Base-by-base conservation (phyloP, 192 early-diverging fungal species). In the Coemansia sp. region DNA sequence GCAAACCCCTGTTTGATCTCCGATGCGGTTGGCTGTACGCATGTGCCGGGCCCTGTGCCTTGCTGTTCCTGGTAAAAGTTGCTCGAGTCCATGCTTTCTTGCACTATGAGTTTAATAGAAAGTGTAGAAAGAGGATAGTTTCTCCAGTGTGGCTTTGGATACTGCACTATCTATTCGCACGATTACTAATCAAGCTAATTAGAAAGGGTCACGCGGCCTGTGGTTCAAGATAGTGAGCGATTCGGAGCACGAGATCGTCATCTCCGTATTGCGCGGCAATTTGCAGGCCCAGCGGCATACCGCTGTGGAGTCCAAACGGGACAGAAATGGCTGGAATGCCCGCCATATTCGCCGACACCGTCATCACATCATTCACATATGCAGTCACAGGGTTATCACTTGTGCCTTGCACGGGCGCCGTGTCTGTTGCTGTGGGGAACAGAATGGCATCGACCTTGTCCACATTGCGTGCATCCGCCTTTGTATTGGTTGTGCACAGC, bases 301-400 rank as follows among this genome's bases (percentile, higher is more conserved):
- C 85, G 25, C 80, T 75, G 4, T 70, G 47, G 11, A 22, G 57
- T 1, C 80, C 84, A 68, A 75, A 79, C 17, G 89, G 89, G 0
- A 92, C 79, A 22, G 87, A 86, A 19, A 92, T 83, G 0, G 91
- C 88, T 17, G 91, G 91, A 12, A 90, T 69, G 32, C 95, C 95
- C 0, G 93, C 94, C 60, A 97, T 75, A 59, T 88, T 92, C 5
- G 91, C 90, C 14, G 95, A 91, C 1, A 96, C 88, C 5, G 94
- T 96, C 84, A 95, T 86, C 14, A 94, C 88, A 81, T 97, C 95
- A 66, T 92, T 90, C 39, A 92, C 76, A 60, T 91, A 96, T n/a
- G 72, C 80, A 29, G 85, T 66, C 5, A 88, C 82, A 6, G 38
- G 61, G 4, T 39, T 11, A 7, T 64, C 32, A 22, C 8, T 17